phyloP scores from a whole-genome alignment of 805 yeast species.

The Candida boidinii region DNA sequence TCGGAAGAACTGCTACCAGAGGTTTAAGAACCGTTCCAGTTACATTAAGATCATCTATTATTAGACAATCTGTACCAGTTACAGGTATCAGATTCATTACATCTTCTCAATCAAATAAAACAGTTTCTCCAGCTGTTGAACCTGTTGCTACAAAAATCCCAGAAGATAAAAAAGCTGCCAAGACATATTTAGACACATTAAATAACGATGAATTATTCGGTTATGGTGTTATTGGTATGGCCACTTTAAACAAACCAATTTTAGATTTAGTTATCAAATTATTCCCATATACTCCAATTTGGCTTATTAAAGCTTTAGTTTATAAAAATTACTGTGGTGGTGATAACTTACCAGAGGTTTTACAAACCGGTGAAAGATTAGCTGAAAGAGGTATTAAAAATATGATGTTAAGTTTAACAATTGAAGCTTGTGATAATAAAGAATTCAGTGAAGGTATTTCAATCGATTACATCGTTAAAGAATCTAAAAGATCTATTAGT shows the following conservation, averaged over 20 bases:
- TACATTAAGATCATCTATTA: too few species aligned
- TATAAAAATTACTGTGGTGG: conserved; percentile 91
- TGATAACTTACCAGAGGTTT: conserved; percentile 61
- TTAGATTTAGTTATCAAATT: conserved; percentile 51
- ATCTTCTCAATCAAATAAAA: too few species aligned
- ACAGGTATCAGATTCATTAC: too few species aligned
- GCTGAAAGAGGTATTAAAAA: conserved; percentile 73
- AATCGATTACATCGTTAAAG: conserved; percentile 51
- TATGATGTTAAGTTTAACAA: conserved; percentile 92
- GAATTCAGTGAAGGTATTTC: conserved; percentile 33
- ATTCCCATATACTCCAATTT: conserved; percentile 71
- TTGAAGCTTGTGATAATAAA: conserved; percentile 85
- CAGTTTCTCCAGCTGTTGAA: too few species aligned
- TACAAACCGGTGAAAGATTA: conserved; percentile 59
- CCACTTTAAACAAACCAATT: conserved; percentile 56
- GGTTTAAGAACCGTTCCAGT: too few species aligned
- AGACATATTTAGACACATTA: conserved; percentile 44
- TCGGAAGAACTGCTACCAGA: too few species aligned
- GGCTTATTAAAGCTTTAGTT: conserved; percentile 60
- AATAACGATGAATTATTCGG: conserved; percentile 50
- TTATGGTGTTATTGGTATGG: conserved; percentile 58
- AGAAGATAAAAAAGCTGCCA: too few species aligned
- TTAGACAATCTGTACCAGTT: too few species aligned
- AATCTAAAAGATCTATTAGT: conserved; percentile 59
- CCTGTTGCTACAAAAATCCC: too few species aligned